These are phyloP conservation scores for Nitzschia sp. DNA, from an alignment of 108 stramenopile genomes.

Conservation along the genomic window DNA sequence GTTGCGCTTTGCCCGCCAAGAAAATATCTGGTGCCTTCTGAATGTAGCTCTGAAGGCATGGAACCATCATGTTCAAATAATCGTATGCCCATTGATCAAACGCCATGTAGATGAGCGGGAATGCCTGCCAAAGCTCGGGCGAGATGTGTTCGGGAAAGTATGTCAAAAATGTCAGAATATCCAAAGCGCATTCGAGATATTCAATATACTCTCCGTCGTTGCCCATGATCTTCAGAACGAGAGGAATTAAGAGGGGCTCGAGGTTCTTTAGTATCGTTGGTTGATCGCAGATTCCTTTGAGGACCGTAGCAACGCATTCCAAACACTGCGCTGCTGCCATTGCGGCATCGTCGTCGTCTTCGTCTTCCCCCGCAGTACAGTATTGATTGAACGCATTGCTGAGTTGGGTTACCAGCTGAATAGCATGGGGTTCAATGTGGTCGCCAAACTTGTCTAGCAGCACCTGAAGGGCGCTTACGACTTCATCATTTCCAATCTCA, in stretches of 20 bases:
- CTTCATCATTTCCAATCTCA: conserved; percentile 96
- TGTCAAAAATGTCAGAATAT: conserved; percentile 93
- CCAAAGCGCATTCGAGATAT: conserved; percentile 92
- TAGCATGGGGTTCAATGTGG: conserved; percentile 93
- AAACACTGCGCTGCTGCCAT: conserved; percentile 96
- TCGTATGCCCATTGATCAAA: conserved; percentile 97
- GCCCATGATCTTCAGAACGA: conserved; percentile 84
- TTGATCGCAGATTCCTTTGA: conserved; percentile 84
- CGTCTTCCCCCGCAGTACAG: conserved; percentile 89
- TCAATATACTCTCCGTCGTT: conserved; percentile 93
- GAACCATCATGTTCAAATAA: conserved; percentile 92
- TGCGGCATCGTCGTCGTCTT: conserved; percentile 96
- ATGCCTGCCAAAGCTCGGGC: conserved; percentile 89
- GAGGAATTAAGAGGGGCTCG: conserved; percentile 90
- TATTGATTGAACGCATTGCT: conserved; percentile 89
- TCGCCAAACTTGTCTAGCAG: conserved; percentile 94
- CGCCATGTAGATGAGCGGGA: conserved; percentile 89
- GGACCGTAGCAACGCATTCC: conserved; percentile 93
- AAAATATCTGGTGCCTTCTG: conserved; percentile 80
- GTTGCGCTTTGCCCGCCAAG: conserved; percentile 54
- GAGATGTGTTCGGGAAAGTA: conserved; percentile 89
- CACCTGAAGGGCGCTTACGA: conserved; percentile 90
- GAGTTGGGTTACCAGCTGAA: conserved; percentile 89
- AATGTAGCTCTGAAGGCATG: conserved; percentile 94
- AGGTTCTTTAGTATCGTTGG: conserved; percentile 77